A percentile compares a stretch with the other conserved stretches of the same genome.
Evolutionary conservation across 371 early-diverging fungal species (phyloP).

Genomic region (Encephalitozoon romaleae): DNA sequence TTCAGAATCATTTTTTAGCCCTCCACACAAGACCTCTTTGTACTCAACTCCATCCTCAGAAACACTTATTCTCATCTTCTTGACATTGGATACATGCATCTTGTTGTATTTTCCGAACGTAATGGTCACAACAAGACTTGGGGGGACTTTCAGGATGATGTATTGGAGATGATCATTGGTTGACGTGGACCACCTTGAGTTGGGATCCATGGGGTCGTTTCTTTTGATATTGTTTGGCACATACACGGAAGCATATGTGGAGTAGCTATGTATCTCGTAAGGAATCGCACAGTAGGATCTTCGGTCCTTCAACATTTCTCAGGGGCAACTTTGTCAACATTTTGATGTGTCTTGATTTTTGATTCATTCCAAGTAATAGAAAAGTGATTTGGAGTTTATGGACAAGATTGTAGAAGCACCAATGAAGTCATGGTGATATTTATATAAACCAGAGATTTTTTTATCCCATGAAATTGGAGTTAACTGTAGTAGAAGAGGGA

Average conservation of each 20-base stretch:
- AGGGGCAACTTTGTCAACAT: background rate
- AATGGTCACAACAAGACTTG: conserved; percentile 61
- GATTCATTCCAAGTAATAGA: background rate
- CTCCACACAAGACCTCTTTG: conserved; percentile 70
- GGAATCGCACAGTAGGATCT: background rate
- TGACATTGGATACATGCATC: conserved; percentile 84
- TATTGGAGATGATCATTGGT: conserved; percentile 72
- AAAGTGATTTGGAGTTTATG: background rate
- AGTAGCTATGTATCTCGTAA: conserved; percentile 59
- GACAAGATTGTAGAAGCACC: background rate
- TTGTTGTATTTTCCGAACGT: conserved; percentile 87
- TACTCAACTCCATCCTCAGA: conserved; percentile 67
- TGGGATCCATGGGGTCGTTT: conserved; percentile 67
- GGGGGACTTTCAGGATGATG: conserved; percentile 66
- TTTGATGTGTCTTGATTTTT: background rate
- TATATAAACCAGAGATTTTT: conserved; percentile 2
- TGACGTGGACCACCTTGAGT: conserved; percentile 73
- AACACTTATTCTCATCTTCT: conserved; percentile 73
- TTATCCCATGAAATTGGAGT: conserved; percentile 7
- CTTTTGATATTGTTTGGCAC: conserved; percentile 69
- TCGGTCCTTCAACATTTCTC: background rate
- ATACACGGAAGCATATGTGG: conserved; percentile 68
- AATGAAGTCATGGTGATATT: background rate
- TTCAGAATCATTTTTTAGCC: conserved; percentile 74
- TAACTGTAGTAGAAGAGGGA: background rate